phyloP scores from a whole-genome alignment of 805 yeast genomes.

The Kregervanrija pseudodelftensis region DNA sequence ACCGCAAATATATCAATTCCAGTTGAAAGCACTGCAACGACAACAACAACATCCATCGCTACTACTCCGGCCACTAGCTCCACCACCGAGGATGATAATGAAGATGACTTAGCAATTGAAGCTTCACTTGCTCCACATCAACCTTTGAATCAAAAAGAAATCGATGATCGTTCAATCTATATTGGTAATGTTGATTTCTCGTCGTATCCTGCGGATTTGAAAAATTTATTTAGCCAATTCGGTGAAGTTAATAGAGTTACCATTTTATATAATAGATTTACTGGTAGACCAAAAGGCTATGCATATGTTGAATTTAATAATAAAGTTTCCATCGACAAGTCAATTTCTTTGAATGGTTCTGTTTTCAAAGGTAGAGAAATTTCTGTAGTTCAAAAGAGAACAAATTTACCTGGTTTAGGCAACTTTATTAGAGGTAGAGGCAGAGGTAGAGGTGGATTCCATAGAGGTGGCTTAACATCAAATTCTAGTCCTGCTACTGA shows the following conservation, averaged over 20 bases:
- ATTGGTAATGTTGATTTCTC: slow-evolving; percentile 83
- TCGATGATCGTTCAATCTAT: slow-evolving; percentile 71
- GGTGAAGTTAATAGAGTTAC: slow-evolving; percentile 75
- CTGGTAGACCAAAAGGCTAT: slow-evolving; percentile 80
- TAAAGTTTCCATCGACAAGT: slow-evolving; percentile 52
- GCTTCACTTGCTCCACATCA: slow-evolving; percentile 24
- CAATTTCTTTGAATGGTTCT: slow-evolving; percentile 57
- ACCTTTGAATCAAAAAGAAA: slow-evolving; percentile 36
- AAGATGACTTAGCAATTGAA: neutral
- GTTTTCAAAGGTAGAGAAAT: slow-evolving; percentile 60
- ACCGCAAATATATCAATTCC: too few species aligned
- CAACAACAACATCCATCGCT: neutral
- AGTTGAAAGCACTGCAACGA: neutral
- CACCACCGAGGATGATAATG: neutral
- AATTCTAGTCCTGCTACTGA: neutral
- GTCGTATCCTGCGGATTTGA: slow-evolving; percentile 68
- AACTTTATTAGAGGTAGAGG: slow-evolving; percentile 38
- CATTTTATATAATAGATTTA: slow-evolving; percentile 57
- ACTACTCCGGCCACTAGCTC: neutral
- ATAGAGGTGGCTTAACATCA: slow-evolving; percentile 1
- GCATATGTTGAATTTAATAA: slow-evolving; percentile 79
- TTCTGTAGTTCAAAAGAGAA: slow-evolving; percentile 67
- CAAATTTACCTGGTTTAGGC: slow-evolving; percentile 53
- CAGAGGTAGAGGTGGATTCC: slow-evolving; percentile 2
- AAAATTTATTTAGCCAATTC: slow-evolving; percentile 58